Evolutionary conservation across 2,329 filamentous ascomycete species (phyloP), one percentile per base, ranked within the genome.

Genomic region (Neofusicoccum sp.): DNA sequence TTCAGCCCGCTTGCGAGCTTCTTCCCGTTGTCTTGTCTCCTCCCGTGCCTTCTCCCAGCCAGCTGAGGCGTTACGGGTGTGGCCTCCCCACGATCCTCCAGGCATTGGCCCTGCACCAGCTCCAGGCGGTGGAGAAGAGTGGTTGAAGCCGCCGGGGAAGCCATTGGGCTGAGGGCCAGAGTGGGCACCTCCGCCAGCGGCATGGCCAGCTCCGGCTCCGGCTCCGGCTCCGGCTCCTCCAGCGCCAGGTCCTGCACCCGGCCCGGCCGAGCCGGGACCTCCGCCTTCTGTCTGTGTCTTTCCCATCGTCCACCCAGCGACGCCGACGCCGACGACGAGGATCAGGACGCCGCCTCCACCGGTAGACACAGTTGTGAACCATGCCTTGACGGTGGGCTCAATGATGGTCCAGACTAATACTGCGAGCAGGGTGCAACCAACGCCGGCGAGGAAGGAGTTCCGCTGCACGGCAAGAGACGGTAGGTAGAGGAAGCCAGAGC

Each of bases 381-480:
- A 96, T 56, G 84, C 80, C 69, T 86, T 87, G 67, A 94, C 81
- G 4, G 89, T 86, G 0, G 93, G 93, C 34, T 89, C 85, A 68
- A 94, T 82, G 65, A 85, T 86, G 66, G 89, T 85, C 77, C 88
- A 92, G n/a, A 96, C 72, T 2, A 88, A 85, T 14, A 95, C 87
- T 8, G 88, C 79, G 43, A 91, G 81, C 37, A 97, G 79, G 2
- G 92, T 92, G 64, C 87, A 89, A 44, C 88, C 90, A 69, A 93
- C 92, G 33, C 94, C 94, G 3, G 93, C 93, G 28, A 93, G 84
- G 76, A 97, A 98, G 78, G 92, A 96, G 77, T 97, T 97, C 71
- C 89, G 84, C 71, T 95, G 91, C 22, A 92, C 90, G 72, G 89
- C 86, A 66, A 98, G 78, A 0, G 93, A 97, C 0, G 94, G 94